Base-by-base conservation (phyloP, 495 filamentous ascomycete genomes). In the Penicillium bialowiezense region DNA sequence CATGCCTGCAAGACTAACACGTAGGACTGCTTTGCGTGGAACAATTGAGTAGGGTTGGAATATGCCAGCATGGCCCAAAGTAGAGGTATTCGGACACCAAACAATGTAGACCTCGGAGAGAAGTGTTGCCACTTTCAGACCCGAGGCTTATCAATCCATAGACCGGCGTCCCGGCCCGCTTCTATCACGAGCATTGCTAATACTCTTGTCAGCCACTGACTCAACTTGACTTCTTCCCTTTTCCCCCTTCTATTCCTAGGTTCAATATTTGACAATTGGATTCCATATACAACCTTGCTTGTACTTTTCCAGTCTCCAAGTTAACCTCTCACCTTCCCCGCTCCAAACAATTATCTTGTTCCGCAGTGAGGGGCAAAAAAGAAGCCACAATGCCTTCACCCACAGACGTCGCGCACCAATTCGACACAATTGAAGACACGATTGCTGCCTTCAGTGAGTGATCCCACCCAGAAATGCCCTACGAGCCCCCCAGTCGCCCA, bases 351-450 rank as follows among this genome's bases (percentile, higher is more conserved):
- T 23, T 34, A n/a, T 15, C 35, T 17, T 35, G 48, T 55, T 50
- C 45, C 44, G 54, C 50, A 53, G 46, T 56, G 59, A 63, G 56
- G 59, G 56, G 62, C 59, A 58, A 52, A 54, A 44, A 38, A 36
- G 13, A 32, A 40, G 23, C 23, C 61, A 58, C 42, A 20, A 76
- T 76, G 73, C 64, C 70, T 51, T 63, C 68, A 7, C 51, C 63
- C 17, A 65, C 67, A 34, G 64, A 72, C 9, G 46, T 60, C 26
- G 53, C 49, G 31, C 62, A 65, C 19, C 57, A 67, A 52, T 96
- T 97, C 68, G 87, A 95, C 69, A 80, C 81, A 41, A 95, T 97
- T 71, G 84, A 89, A 48, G 90, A 96, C 50, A 80, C 87, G 29
- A 82, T 96, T 55, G 73, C 75, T 51, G 89, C 91, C 31, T 95